A percentile compares a stretch with the other conserved stretches of the same genome.
These are phyloP conservation scores for Exidia glandulosa DNA, from an alignment of 768 basidiomycete genomes.

Conservation along the genomic window DNA sequence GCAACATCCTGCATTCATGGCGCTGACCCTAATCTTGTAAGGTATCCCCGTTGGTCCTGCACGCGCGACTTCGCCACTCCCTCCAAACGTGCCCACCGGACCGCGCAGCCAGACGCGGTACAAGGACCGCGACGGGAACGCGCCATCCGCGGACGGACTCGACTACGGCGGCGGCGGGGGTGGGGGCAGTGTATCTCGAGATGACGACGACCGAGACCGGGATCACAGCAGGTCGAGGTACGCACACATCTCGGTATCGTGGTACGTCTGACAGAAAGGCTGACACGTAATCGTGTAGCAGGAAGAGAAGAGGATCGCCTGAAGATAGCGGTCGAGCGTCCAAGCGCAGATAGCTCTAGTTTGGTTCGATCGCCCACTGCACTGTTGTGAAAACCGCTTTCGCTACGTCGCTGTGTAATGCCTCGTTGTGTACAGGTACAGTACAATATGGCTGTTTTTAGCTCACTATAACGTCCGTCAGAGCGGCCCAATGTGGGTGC, in stretches of 20 bases:
- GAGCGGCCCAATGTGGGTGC: too few relatives aligned
- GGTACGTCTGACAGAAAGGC: neutral
- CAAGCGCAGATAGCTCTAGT: neutral
- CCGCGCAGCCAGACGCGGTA: slow-evolving; percentile 84
- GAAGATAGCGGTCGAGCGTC: neutral
- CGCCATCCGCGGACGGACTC: slow-evolving; percentile 78
- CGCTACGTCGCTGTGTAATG: too few relatives aligned
- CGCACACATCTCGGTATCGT: too few relatives aligned
- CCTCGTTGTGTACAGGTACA: too few relatives aligned
- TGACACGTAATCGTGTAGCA: neutral
- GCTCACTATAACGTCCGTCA: too few relatives aligned
- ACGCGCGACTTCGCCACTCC: slow-evolving; percentile 73
- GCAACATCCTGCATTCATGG: neutral
- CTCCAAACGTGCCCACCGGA: slow-evolving; percentile 79
- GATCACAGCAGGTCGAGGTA: neutral
- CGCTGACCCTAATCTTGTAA: neutral
- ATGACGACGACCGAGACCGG: slow-evolving; percentile 11
- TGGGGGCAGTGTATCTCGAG: slow-evolving; percentile 9
- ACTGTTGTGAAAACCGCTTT: too few relatives aligned
- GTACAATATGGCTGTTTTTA: too few relatives aligned
- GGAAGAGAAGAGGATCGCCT: neutral
- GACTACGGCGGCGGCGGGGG: slow-evolving; percentile 59
- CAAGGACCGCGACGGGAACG: slow-evolving; percentile 79
- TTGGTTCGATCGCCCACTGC: too few relatives aligned
- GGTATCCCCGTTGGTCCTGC: slow-evolving; percentile 39